Conservation (phyloP, 1,139 yeast genomes). For the Suhomyces anneliseae region DNA sequence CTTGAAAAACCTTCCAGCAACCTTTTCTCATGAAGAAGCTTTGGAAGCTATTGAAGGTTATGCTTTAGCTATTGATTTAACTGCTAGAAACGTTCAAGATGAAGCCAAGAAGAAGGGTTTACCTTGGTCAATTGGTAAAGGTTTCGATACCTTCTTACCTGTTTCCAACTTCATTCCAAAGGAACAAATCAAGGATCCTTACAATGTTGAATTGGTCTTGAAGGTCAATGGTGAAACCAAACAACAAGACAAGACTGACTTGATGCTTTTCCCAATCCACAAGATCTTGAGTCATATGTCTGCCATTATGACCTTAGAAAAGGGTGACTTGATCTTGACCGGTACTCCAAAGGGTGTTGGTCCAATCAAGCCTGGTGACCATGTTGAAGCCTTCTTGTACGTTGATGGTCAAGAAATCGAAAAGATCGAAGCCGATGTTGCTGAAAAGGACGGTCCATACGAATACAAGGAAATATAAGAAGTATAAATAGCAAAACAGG, state of each 20-base stretch:
- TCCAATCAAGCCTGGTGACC: conserved; percentile 72
- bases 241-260: conserved; percentile 76
- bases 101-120: conserved; percentile 92
- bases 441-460: conserved; percentile 80
- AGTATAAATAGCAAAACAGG: too few species aligned
- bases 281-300: conserved; percentile 79
- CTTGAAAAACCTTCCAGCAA: conserved; percentile 60
- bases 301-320: conserved; percentile 81
- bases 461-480: conserved; percentile 53
- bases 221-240: conserved; percentile 66
- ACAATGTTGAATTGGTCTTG: conserved; percentile 65
- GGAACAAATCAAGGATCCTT: conserved; percentile 66
- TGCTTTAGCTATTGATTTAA: conserved; percentile 86
- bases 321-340: conserved; percentile 88
- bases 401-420: conserved; percentile 57
- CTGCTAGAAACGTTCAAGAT: conserved; percentile 94
- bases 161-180: conserved; percentile 71
- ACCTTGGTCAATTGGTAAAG: conserved; percentile 97
- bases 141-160: conserved; percentile 94
- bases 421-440: conserved; percentile 55
- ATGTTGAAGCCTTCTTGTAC: conserved; percentile 59
- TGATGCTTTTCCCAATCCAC: conserved; percentile 90
- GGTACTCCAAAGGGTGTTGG: conserved; percentile 99
- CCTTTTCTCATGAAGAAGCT: conserved; percentile 66
- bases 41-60: conserved; percentile 79